Percentiles rank a stretch among this genome's conserved stretches.
phyloP scores from a whole-genome alignment of 31 red algal species.

The Odonthalia washingtoniensis region DNA sequence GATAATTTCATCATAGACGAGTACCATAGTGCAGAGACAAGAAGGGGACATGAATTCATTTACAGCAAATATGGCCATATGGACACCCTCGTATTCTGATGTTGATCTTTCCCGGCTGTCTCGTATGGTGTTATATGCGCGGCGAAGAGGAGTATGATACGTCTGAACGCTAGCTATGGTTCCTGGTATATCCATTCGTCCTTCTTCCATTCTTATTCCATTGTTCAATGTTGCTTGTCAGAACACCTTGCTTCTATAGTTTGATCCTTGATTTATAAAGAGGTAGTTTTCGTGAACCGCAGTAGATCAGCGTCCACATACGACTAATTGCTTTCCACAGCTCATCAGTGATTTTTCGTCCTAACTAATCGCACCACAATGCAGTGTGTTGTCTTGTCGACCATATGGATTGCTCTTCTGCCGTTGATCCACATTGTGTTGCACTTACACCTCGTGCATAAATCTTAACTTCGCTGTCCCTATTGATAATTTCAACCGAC shows the following conservation, averaged over 20 bases:
- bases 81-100: slow-evolving; percentile 12
- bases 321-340: slow-evolving; percentile 25
- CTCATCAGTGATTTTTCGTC: neutral
- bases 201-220: slow-evolving; percentile 29
- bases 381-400: slow-evolving; percentile 42
- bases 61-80: slow-evolving; percentile 28
- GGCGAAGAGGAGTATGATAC: slow-evolving; percentile 18
- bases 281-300: slow-evolving; percentile 39
- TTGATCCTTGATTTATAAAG: slow-evolving; percentile 17
- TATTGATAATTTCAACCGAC: neutral
- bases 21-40: slow-evolving; percentile 33
- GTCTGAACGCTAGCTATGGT: slow-evolving; percentile 41
- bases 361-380: slow-evolving; percentile 7
- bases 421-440: slow-evolving; percentile 38
- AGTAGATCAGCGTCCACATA: slow-evolving; percentile 31
- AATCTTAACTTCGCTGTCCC: too few species aligned
- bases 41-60: slow-evolving; percentile 30
- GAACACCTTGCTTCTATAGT: slow-evolving; percentile 40
- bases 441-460: slow-evolving; percentile 31
- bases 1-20: slow-evolving; percentile 37
- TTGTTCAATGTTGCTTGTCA: neutral
- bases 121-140: slow-evolving; percentile 30
- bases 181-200: slow-evolving; percentile 18
- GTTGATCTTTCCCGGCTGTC: neutral
- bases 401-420: slow-evolving; percentile 35